phyloP scores from a whole-genome alignment of 169 alveolate species.

The Cryptosporidium viatorum region DNA sequence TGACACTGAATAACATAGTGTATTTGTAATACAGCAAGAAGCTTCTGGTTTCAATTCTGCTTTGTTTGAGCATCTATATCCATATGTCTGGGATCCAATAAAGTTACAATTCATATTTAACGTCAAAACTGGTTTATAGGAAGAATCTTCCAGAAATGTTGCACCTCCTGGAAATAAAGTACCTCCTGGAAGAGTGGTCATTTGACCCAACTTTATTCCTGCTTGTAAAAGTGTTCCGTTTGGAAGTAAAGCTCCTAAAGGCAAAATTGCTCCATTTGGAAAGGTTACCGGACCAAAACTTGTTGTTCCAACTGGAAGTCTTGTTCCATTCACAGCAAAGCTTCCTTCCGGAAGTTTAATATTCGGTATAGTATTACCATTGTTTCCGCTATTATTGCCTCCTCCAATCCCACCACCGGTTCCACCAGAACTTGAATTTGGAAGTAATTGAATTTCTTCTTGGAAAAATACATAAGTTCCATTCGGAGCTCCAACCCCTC shows the following conservation, averaged over 20 bases:
- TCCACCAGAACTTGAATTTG: constrained; percentile 38
- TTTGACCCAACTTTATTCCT: constrained; percentile 20
- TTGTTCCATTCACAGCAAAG: constrained; percentile 65
- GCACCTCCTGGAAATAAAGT: constrained; percentile 75
- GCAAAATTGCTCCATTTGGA: constrained; percentile 75
- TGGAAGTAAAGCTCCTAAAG: constrained; percentile 65
- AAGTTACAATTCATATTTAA: constrained; percentile 62
- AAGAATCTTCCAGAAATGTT: constrained; percentile 40
- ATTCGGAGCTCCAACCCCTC: constrained; percentile 75
- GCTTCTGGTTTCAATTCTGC: constrained; percentile 45
- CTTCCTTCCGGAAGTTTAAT: constrained; percentile 48
- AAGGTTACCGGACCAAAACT: constrained; percentile 75
- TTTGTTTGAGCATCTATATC: constrained; percentile 47
- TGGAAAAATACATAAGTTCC: constrained; percentile 70
- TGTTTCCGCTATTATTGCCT: not conserved
- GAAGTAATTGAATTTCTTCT: constrained; percentile 63
- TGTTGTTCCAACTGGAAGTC: constrained; percentile 71
- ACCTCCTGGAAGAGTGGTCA: constrained; percentile 72
- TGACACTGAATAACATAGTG: constrained; percentile 44
- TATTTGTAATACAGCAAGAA: constrained; percentile 56
- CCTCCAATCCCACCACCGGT: not conserved
- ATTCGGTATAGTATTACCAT: constrained; percentile 24
- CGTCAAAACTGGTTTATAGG: constrained; percentile 45
- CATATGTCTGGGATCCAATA: constrained; percentile 58
- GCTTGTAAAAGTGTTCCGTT: constrained; percentile 62